Evolutionary conservation across 495 filamentous ascomycete species (phyloP).

Genomic region (Aspergillus asperescens): DNA sequence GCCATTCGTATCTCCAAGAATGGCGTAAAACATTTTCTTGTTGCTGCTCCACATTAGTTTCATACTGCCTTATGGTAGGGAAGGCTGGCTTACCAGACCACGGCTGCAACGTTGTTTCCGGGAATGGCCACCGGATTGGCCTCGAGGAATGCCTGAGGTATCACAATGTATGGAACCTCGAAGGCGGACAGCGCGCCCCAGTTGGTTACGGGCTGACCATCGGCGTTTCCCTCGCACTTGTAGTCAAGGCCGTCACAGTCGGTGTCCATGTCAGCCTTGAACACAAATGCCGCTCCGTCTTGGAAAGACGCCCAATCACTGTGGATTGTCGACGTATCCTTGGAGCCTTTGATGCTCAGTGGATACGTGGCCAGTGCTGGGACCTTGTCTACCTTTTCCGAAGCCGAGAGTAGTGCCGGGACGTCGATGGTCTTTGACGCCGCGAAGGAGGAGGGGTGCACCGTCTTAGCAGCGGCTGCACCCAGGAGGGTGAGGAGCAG

Average conservation of each 20-base stretch:
- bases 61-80: not conserved
- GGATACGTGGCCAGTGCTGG: constrained; percentile 10
- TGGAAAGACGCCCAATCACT: constrained; percentile 28
- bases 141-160: constrained; percentile 30
- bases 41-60: constrained; percentile 12
- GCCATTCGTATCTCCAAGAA: constrained; percentile 33
- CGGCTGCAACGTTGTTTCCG: constrained; percentile 34
- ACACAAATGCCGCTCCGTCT: constrained; percentile 16
- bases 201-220: constrained; percentile 32
- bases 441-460: constrained; percentile 5
- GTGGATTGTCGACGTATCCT: constrained; percentile 12
- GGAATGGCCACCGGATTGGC: constrained; percentile 24
- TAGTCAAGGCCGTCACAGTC: constrained; percentile 38
- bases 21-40: constrained; percentile 37
- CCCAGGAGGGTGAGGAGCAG: not conserved
- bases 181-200: constrained; percentile 37
- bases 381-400: not conserved
- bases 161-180: constrained; percentile 37
- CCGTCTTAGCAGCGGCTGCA: not conserved
- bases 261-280: constrained; percentile 31
- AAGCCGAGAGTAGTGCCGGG: not conserved
- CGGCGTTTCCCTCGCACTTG: constrained; percentile 33
- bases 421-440: constrained; percentile 2
- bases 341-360: not conserved
- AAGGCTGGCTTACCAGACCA: constrained; percentile 29